phyloP scores from a whole-genome alignment of 208 protist species.

The Leptomonas seymouri region DNA sequence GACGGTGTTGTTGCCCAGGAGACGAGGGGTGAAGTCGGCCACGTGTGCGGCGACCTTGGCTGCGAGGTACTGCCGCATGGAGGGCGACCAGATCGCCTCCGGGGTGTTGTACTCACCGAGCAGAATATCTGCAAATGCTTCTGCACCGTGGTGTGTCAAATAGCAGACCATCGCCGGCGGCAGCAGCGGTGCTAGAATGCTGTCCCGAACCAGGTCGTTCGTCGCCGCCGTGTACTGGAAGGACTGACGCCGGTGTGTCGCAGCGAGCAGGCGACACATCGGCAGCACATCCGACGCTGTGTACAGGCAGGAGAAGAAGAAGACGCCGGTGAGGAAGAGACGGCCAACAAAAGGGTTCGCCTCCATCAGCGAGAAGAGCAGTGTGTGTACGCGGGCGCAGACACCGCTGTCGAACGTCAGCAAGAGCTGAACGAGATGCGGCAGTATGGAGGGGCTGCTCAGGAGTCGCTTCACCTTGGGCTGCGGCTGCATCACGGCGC shows the following conservation, averaged over 20 bases:
- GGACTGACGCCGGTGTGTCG: constrained; percentile 88
- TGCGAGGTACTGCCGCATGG: constrained; percentile 92
- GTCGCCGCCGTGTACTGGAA: constrained; percentile 57
- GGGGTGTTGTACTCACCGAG: constrained; percentile 95
- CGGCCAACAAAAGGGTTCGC: constrained; percentile 85
- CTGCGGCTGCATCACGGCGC: constrained; percentile 91
- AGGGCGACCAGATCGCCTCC: constrained; percentile 94
- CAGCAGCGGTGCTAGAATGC: constrained; percentile 87
- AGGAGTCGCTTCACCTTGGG: constrained; percentile 92
- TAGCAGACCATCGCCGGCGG: constrained; percentile 95
- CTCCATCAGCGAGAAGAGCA: constrained; percentile 88
- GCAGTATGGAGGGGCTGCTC: constrained; percentile 77
- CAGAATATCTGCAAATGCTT: constrained; percentile 92
- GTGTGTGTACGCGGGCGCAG: constrained; percentile 79
- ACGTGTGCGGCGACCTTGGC: constrained; percentile 93
- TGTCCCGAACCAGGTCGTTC: constrained; percentile 65
- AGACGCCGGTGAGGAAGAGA: constrained; percentile 93
- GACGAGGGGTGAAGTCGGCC: constrained; percentile 91
- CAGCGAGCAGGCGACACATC: constrained; percentile 80
- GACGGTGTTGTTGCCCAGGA: constrained; percentile 87
- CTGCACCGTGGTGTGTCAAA: constrained; percentile 89
- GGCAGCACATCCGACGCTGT: constrained; percentile 93
- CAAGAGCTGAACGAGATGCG: constrained; percentile 94
- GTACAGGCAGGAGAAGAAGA: constrained; percentile 96
- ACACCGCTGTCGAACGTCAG: constrained; percentile 91